Base-by-base conservation (phyloP, 495 filamentous ascomycete species). In the Clohesyomyces aquaticus region DNA sequence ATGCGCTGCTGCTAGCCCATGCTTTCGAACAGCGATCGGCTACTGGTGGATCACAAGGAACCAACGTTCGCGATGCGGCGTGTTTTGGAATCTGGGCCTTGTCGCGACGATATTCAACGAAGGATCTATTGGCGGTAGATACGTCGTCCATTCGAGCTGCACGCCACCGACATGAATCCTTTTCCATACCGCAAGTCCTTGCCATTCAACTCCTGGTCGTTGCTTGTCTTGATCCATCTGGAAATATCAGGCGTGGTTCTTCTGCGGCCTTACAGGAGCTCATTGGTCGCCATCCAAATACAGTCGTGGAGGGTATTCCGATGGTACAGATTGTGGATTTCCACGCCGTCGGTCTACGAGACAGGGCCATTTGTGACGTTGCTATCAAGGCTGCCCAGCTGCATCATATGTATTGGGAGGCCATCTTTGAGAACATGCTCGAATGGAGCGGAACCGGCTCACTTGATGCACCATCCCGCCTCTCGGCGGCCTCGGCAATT, bases 1-100 rank as follows among this genome's bases (percentile, higher is more conserved):
- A 85, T 51, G 82, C 86, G 1, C 80, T 97, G 45, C 71, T 91
- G 0, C 78, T 85, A 55, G 91, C 89, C 0, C 80, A 97, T 45
- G 83, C 82, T 9, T 99, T 97, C 66, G 92, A 97, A 73, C 89
- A 93, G 70, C 82, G 91, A 46, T 88, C 86, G 26, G 78, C 90
- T 0, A 90, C 88, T 18, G 95, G 96, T 9, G 83, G 79, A 10
- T 91, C 91, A 3, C 77, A 91, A n/a, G 95, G 95, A 9, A 86
- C 88, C 0, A 96, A 93, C 68, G 95, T 98, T n/a, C 83, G 94
- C 55, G 94, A 99, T 78, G 95, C 95, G 3, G 90, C 94, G 1
- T 95, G 91, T 73, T 97, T 97, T 71, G 94, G 94, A 27, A 87
- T 96, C 26, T 99, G 94, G 94, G 86, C 92, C 0, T 75, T 98